Conservation (phyloP, 805 yeast genomes). For the Lachancea waltii region DNA sequence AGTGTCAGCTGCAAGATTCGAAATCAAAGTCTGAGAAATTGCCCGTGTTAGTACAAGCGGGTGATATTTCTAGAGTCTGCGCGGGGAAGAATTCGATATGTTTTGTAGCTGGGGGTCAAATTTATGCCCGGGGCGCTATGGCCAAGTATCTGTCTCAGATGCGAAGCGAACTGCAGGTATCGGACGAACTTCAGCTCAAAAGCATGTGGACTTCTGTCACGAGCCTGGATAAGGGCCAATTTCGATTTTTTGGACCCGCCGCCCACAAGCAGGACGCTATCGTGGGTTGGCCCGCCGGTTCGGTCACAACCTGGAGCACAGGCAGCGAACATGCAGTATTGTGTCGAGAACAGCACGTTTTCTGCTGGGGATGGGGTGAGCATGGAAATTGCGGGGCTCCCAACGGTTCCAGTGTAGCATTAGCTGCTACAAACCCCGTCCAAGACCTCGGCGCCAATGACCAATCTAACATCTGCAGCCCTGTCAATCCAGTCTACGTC, state of each 20-base stretch:
- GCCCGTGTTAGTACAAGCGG: slow-evolving; percentile 18
- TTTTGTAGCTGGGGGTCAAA: slow-evolving; percentile 12
- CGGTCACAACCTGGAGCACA: slow-evolving; percentile 32
- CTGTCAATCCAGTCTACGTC: slow-evolving; percentile 15
- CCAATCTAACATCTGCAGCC: slow-evolving; percentile 21
- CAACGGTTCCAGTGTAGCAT: no score
- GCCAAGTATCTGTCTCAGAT: slow-evolving; percentile 16
- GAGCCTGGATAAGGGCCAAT: slow-evolving; percentile 55
- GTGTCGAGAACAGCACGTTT: slow-evolving; percentile 33
- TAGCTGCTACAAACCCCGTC: not conserved
- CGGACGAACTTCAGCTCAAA: slow-evolving; percentile 6
- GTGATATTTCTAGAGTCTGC: slow-evolving; percentile 15
- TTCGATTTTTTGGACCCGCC: slow-evolving; percentile 43
- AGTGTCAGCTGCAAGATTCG: slow-evolving; percentile 39
- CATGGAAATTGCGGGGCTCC: slow-evolving; percentile 85
- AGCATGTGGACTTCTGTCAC: slow-evolving; percentile 74
- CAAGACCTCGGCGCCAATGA: slow-evolving; percentile 16
- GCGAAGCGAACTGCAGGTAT: slow-evolving; percentile 13
- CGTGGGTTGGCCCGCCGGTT: slow-evolving; percentile 20
- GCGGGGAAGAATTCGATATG: slow-evolving; percentile 29
- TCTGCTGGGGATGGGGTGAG: slow-evolving; percentile 98
- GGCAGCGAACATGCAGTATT: slow-evolving; percentile 89
- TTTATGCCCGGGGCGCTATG: slow-evolving; percentile 12
- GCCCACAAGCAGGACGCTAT: slow-evolving; percentile 44
- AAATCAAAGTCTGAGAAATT: slow-evolving; percentile 14